Evolutionary conservation across 2,329 filamentous ascomycete species (phyloP).

Genomic region (Cladosporium sp.): DNA sequence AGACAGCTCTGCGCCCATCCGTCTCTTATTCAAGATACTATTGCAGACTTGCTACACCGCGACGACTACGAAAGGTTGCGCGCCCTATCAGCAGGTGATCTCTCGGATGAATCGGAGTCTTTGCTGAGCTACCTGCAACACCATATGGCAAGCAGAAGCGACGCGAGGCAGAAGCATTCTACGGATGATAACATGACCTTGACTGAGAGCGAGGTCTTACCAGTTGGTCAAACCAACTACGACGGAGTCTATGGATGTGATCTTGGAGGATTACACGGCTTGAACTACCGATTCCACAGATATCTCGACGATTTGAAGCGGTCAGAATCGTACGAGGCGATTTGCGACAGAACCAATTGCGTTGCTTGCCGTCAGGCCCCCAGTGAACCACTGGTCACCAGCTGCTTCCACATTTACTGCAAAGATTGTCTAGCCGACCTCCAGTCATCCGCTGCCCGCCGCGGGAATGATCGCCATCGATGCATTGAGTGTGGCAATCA

Average conservation of each 20-base stretch:
- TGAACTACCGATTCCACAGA: background rate
- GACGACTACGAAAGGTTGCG: constrained; percentile 44
- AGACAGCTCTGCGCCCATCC: constrained; percentile 50
- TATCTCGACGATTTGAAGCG: background rate
- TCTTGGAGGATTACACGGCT: background rate
- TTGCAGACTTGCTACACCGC: constrained; percentile 42
- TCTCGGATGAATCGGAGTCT: background rate
- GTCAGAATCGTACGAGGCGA: background rate
- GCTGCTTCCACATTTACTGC: constrained; percentile 57
- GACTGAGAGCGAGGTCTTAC: background rate
- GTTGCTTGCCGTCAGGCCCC: constrained; percentile 40
- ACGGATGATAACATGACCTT: background rate
- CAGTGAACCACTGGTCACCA: constrained; percentile 40
- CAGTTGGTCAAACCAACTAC: background rate
- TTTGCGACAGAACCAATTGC: constrained; percentile 35
- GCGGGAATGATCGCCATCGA: constrained; percentile 20
- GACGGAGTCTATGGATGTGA: background rate
- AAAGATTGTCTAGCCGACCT: constrained; percentile 40
- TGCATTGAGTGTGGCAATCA: constrained; percentile 35
- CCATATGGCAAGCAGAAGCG: constrained; percentile 17
- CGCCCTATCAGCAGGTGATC: background rate
- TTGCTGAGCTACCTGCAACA: background rate
- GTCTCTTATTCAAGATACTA: constrained; percentile 43
- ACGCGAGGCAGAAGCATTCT: background rate
- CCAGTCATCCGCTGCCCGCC: constrained; percentile 26